Evolutionary conservation across 2,329 filamentous ascomycete genomes (phyloP).

Genomic region (Exophiala lecanii-corni): DNA sequence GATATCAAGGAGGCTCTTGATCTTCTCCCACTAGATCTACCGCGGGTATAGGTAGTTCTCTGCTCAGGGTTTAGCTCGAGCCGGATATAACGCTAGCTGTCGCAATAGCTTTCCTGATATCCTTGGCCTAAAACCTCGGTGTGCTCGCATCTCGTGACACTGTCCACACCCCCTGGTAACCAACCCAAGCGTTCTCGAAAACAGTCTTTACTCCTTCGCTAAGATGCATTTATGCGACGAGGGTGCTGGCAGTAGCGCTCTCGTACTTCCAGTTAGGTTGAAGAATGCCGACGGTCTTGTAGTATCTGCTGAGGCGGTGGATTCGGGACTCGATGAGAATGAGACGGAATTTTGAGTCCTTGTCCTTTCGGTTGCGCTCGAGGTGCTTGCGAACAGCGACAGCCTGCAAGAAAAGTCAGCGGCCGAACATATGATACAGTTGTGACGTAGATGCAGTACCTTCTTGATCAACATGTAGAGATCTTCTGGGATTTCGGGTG

Average conservation of each 20-base stretch:
- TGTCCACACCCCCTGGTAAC: no score
- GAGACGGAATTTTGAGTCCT: constrained; percentile 99
- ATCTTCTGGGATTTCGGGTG: constrained; percentile 98
- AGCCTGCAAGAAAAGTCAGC: constrained; percentile 51
- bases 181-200: no score
- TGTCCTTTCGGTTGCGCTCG: constrained; percentile 99
- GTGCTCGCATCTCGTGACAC: no score
- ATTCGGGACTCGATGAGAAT: constrained; percentile 99
- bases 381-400: constrained; percentile 99
- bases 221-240: constrained; percentile 86
- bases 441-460: constrained; percentile 48
- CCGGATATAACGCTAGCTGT: no score
- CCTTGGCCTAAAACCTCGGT: no score
- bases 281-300: constrained; percentile 85
- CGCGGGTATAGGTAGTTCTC: no score
- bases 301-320: constrained; percentile 98
- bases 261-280: constrained; percentile 99
- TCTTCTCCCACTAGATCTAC: no score
- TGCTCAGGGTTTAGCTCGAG: no score
- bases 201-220: no score
- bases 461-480: constrained; percentile 99
- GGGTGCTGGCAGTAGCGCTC: constrained; percentile 89
- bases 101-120: no score
- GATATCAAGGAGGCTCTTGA: no score
- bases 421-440: background rate